phyloP scores from a whole-genome alignment of 169 alveolate species.

The Perkinsus olseni region DNA sequence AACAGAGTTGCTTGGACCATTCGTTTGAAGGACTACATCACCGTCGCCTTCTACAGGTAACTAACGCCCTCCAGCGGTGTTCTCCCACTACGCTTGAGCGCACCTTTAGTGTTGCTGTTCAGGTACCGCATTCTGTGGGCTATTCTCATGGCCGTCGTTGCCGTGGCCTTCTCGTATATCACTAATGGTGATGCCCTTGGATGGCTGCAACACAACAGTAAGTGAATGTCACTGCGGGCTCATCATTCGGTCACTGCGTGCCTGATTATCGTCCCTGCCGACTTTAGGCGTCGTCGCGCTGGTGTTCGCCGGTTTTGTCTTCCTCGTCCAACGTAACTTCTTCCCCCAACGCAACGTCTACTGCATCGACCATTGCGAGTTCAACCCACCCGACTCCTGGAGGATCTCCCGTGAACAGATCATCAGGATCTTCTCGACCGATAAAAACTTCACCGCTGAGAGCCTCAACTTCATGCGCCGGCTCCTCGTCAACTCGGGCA shows the following conservation, averaged over 20 bases:
- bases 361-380: neutral
- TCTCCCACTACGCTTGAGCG: neutral
- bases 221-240: neutral
- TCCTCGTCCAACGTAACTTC: neutral
- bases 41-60: neutral
- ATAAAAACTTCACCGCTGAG: neutral
- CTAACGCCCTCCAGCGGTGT: too few species aligned
- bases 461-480: neutral
- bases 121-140: neutral
- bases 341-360: neutral
- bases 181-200: neutral
- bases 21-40: neutral
- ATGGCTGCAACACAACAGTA: neutral
- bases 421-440: neutral
- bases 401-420: neutral
- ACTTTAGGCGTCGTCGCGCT: neutral
- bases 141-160: neutral
- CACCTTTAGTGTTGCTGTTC: neutral
- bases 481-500: neutral
- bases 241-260: too few species aligned
- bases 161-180: neutral
- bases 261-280: too few species aligned
- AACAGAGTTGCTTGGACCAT: neutral
- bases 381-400: neutral
- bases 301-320: neutral